A percentile compares a stretch with the other conserved stretches of the same genome.
Conservation (phyloP, 2,329 filamentous ascomycete genomes). For the Penicillium oxalicum region DNA sequence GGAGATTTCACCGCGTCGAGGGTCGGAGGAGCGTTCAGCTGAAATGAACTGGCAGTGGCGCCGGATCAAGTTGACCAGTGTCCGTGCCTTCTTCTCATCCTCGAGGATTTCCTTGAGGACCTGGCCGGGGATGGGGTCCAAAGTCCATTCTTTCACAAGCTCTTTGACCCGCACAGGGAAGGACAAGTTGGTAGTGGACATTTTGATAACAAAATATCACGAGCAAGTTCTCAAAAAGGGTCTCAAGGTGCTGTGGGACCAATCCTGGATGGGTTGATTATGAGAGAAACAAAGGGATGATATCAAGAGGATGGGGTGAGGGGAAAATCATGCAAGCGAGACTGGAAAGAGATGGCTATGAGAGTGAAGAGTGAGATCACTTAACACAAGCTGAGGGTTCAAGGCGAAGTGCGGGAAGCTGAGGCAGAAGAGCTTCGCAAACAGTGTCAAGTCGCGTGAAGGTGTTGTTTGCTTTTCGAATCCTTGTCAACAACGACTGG, state of each 20-base stretch:
- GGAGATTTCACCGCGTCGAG: conserved; percentile 33
- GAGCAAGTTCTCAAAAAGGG: no score
- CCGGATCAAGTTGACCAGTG: conserved; percentile 30
- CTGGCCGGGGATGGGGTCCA: conserved; percentile 17
- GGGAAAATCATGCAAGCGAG: no score
- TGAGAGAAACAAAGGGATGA: no score
- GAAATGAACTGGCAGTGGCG: conserved; percentile 32
- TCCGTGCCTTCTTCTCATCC: conserved; percentile 16
- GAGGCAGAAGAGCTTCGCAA: no score
- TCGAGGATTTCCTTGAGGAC: conserved; percentile 27
- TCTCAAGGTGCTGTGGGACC: no score
- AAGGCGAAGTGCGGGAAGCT: neutral
- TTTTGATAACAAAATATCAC: neutral
- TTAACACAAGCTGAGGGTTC: neutral
- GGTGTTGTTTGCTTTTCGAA: neutral
- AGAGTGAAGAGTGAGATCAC: neutral
- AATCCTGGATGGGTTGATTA: no score
- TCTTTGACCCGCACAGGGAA: neutral
- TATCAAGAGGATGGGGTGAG: no score
- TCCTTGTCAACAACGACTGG: no score
- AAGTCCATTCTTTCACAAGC: neutral
- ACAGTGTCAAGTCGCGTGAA: neutral
- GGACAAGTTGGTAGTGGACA: neutral
- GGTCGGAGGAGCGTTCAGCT: conserved; percentile 28
- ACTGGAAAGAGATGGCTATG: no score